A percentile compares a stretch with the other conserved stretches of the same genome.
These are phyloP conservation scores for Notholithocarpus densiflorus DNA, from an alignment of 306 rosid genomes.

Conservation along the genomic window DNA sequence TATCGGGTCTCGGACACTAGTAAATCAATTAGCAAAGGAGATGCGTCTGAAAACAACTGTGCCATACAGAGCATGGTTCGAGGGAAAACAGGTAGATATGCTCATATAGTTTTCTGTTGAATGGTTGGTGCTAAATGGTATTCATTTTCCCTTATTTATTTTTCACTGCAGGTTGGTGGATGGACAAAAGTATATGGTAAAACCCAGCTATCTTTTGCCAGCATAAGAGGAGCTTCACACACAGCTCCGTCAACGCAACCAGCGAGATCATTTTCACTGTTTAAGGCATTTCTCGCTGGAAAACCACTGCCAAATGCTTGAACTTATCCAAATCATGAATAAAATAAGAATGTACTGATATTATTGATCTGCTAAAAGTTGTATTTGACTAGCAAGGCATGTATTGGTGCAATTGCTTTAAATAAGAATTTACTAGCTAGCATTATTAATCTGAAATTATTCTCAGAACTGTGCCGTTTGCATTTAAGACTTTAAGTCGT, in stretches of 20 bases:
- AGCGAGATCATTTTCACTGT: slow-evolving; percentile 21
- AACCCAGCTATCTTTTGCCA: slow-evolving; percentile 21
- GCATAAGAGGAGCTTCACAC: slow-evolving; percentile 32
- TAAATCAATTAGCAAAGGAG: slow-evolving; percentile 37
- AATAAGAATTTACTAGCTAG: neutral
- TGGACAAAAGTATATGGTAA: slow-evolving; percentile 32
- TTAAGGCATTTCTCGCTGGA: slow-evolving; percentile 21
- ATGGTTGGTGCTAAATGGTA: neutral
- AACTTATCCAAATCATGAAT: neutral
- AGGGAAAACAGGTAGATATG: slow-evolving; percentile 30
- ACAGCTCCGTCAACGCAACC: slow-evolving; percentile 22
- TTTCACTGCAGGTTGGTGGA: slow-evolving; percentile 31
- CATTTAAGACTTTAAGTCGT: too few species aligned
- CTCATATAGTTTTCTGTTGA: neutral
- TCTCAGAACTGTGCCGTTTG: too few species aligned
- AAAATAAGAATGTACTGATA: neutral
- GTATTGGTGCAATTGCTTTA: too few species aligned
- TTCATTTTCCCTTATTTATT: neutral
- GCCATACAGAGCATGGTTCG: slow-evolving; percentile 35
- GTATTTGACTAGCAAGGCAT: too few species aligned
- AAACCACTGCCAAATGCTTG: slow-evolving; percentile 24
- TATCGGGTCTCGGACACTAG: slow-evolving; percentile 39
- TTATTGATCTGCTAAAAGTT: too few species aligned
- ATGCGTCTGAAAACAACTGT: slow-evolving; percentile 21
- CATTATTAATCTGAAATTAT: neutral